Evolutionary conservation across 1,139 yeast species (phyloP), one percentile per base, ranked within the genome.

Genomic region (Hyphopichia wangnamkhiaoensis): DNA sequence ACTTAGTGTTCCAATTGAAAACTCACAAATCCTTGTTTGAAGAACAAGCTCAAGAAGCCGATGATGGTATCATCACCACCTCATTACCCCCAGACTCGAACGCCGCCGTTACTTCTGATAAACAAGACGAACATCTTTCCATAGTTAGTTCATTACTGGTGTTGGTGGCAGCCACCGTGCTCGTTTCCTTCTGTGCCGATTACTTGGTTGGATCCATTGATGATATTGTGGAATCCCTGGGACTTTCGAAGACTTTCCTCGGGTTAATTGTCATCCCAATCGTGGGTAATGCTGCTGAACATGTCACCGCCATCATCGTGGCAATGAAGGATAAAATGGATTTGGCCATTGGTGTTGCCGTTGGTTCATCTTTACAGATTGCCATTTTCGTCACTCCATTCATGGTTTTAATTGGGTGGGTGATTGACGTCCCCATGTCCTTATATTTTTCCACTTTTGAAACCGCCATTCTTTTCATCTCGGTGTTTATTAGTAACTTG

Each of bases 211-310:
- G 91, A 27, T 84, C 96, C 23, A 93, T 93, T 53, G 98, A 93
- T 65, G 84, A 79, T 44, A 81, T 93, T 47, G 98, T 93, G 30
- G 86, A 72, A 45, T 68, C 80, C 31, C 80, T 95, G 2, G 96
- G 96, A 3, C 73, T 93, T 47, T 86, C 96, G 37, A 93, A 91
- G 74, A 91, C 98, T 0, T 93, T 93, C 56, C 89, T 93, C 53
- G 98, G 98, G 61, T 74, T 93, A 50, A 85, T 93, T 52, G 81
- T 93, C 36, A 83, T 93, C 46, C 98, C 98, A 35, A 91, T 94
- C 47, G 98, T 93, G 23, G 98, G 98, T 42, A 93, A 93, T 56
- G 98, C 98, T 2, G 98, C 98, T 12, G 98, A 93, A 65, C 98
- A 93, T 61, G 98, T 88, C 36, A 93, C 98, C 14, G 96, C 98